These are phyloP conservation scores for Warburgia ugandensis DNA, from an alignment of 164 flowering plant genomes.

Conservation along the genomic window DNA sequence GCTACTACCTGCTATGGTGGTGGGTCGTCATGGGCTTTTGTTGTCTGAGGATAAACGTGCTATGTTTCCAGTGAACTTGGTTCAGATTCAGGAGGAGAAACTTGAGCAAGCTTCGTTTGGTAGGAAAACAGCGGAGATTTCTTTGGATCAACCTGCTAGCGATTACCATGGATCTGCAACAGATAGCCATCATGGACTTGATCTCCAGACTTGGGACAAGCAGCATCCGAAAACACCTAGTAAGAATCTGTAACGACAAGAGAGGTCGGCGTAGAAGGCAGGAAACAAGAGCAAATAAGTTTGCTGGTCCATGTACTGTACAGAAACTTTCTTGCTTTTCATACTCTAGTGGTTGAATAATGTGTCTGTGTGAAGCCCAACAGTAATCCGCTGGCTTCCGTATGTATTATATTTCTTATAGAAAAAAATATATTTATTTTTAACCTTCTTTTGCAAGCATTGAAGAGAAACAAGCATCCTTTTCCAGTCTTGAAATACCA, in stretches of 20 bases:
- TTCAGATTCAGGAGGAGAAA: not conserved
- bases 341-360: too few species aligned
- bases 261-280: not conserved
- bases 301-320: too few species aligned
- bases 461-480: too few species aligned
- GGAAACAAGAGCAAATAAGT: too few species aligned
- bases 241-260: too few species aligned
- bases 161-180: not conserved
- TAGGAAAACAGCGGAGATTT: not conserved
- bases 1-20: not conserved
- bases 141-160: not conserved
- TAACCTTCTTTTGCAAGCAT: too few species aligned
- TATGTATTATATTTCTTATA: too few species aligned
- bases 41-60: not conserved
- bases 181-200: constrained; percentile 3
- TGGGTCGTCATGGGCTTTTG: not conserved
- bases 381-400: too few species aligned
- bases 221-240: not conserved
- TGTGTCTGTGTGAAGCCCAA: too few species aligned
- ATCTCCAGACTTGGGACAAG: constrained; percentile 3
- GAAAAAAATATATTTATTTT: too few species aligned
- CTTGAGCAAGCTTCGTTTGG: not conserved
- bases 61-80: not conserved
- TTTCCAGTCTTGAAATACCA: too few species aligned
- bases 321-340: too few species aligned